Base-by-base conservation (phyloP, 192 early-diverging fungal genomes). In the Podila clonocystis region DNA sequence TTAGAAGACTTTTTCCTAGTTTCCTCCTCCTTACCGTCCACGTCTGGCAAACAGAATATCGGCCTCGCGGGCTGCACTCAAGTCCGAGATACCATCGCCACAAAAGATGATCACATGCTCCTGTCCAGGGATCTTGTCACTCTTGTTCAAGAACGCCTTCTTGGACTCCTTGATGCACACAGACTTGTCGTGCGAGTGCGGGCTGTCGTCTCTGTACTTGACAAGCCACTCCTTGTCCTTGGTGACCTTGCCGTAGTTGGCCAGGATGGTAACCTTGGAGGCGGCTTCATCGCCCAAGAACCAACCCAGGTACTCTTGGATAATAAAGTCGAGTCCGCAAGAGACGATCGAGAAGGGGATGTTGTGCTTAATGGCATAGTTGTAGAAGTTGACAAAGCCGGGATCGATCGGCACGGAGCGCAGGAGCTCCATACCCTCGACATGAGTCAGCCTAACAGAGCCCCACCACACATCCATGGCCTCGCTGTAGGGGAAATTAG, bases 51-150 rank as follows among this genome's bases (percentile, higher is more conserved):
- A 94, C 30, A 95, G 75, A 22, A 92, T 55, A 58, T 95, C 93
- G 1, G 92, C 92, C 29, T 93, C 88, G n/a, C 85, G 75, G 19
- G 94, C 93, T 26, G 93, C 94, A 13, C 88, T 89, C 28, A 95
- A 84, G 70, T 95, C 94, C 4, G 88, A 90, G 17, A 95, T 87
- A 52, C 94, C 93, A 76, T 95, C 94, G 8, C 94, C 94, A 50
- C 92, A 88, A 74, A 94, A 95, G 5, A 95, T 82, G 66, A 93
- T 83, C 13, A 87, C 69, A 24, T 80, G 77, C 20, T 80, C 62
- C 24, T 80, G 52, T 22, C 9, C 52, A 17, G 24, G 28, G 20
- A 60, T 57, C 36, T 49, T 19, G 12, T 36, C 33, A 38, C 58
- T 36, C 34, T 58, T 33, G 62, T 70, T 62, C 70, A 69, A 68